These are phyloP conservation scores for Vicia faba DNA, from an alignment of 306 rosid genomes.

Conservation along the genomic window DNA sequence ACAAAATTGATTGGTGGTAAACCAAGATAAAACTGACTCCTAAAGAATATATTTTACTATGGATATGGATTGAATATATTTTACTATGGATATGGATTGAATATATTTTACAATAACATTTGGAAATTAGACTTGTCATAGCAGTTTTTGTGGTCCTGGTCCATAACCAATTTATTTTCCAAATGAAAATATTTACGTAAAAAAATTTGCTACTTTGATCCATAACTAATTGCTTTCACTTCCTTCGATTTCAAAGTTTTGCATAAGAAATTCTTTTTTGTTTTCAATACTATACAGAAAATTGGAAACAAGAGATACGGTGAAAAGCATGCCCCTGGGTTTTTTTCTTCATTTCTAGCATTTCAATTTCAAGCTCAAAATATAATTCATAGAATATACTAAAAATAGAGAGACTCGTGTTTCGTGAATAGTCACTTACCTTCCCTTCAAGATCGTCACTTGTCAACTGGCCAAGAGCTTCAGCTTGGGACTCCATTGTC, in stretches of 20 bases:
- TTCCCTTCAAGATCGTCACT: constrained; percentile 90
- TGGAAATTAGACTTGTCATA: constrained; percentile 24
- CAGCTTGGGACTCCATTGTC: constrained; percentile 97
- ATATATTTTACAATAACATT: neutral
- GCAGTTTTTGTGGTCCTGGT: constrained; percentile 6
- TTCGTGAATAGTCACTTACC: constrained; percentile 50
- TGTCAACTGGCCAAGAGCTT: constrained; percentile 95
- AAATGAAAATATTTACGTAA: no score
- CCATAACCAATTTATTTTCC: constrained; percentile 10
- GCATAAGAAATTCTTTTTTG: neutral
- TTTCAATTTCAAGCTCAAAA: constrained; percentile 50
- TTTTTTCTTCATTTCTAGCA: constrained; percentile 5
- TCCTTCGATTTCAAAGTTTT: neutral
- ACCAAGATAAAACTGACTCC: constrained; percentile 16
- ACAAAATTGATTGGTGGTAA: constrained; percentile 20
- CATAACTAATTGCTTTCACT: neutral
- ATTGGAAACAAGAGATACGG: neutral
- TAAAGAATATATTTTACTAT: constrained; percentile 16
- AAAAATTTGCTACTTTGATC: no score
- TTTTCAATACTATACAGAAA: neutral
- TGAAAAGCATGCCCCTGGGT: neutral
- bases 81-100: constrained; percentile 10
- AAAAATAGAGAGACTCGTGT: neutral
- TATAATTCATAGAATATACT: constrained; percentile 40
- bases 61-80: constrained; percentile 13